Evolutionary conservation across 2,329 filamentous ascomycete genomes (phyloP), one percentile per base, ranked within the genome.

Genomic region (Ceratocystis huliohia): DNA sequence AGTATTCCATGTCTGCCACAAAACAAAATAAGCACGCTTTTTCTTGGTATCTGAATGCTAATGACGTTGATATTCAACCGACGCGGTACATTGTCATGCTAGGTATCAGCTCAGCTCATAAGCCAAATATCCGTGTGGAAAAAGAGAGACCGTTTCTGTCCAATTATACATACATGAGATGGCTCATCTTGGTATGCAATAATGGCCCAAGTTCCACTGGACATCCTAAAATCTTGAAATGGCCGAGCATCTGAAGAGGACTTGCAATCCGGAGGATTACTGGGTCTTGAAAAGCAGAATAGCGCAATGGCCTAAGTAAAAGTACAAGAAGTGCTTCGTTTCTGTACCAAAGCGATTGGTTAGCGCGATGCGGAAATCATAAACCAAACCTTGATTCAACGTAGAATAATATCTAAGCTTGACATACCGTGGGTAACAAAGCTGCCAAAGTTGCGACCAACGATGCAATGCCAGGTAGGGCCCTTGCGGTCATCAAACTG

Each of bases 241-340:
- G 50, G 13, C 50, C 10, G 10, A 22, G 48, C 22, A 25, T 53
- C 22, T 53, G n/a, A 22, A 53, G 17, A 37, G 2, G 53, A 20
- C 15, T 10, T n/a, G 8, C 30, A 15, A 20, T 2, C 28, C 17
- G 17, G 28, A 8, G n/a, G 53, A 71, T 74, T 86, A 97, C 84
- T 96, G 93, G 50, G 94, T 99, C 84, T 99, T 99, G 86, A 97
- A 99, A 65, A 99, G 86, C 66, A 99, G 84, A 75, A 99, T 97
- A 68, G 94, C 94, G 77, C 91, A 96, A 82, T 97, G 94, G 65
- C 94, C 94, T 68, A 99, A 88, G 80, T 99, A 99, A 81, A 99
- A 99, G 81, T 99, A 99, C 76, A 99, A 96, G 81, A 99, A 99
- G 78, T 99, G 94, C 80, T 97, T 97, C 33, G 94, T 97, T 78